These are phyloP conservation scores for Talaromyces sp. DNA, from an alignment of 2,329 filamentous ascomycete genomes.

Conservation along the genomic window DNA sequence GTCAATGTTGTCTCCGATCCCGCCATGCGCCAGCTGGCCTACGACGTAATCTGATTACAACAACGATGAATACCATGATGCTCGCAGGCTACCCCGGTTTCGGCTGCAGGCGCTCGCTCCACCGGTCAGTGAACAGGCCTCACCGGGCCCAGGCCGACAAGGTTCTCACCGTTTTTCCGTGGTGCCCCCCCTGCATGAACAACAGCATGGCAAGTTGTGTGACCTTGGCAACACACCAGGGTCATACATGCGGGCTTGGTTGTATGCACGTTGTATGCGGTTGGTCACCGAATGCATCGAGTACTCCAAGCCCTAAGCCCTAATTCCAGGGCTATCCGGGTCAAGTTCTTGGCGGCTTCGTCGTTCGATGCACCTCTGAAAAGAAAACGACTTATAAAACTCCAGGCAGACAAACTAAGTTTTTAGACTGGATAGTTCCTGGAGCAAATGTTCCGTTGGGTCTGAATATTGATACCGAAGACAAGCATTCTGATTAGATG, in stretches of 20 bases:
- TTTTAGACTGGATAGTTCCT: too few species aligned
- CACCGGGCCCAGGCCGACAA: not conserved
- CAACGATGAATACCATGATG: not conserved
- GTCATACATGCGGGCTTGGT: not conserved
- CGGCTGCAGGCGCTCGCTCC: not conserved
- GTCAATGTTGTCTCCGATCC: not conserved
- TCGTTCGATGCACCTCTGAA: not conserved
- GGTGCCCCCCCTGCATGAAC: not conserved
- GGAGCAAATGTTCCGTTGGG: too few species aligned
- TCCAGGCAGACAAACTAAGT: too few species aligned
- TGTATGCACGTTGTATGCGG: too few species aligned
- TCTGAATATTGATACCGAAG: too few species aligned
- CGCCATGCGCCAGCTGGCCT: not conserved
- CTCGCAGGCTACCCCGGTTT: not conserved
- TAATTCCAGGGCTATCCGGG: not conserved
- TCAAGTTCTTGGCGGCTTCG: not conserved
- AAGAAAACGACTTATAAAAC: too few species aligned
- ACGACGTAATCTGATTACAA: not conserved
- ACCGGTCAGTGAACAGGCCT: not conserved
- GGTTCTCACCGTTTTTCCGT: not conserved
- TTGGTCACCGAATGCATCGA: not conserved
- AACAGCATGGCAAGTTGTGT: not conserved
- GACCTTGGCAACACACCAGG: not conserved
- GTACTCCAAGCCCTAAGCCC: not conserved
- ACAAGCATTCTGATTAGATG: too few species aligned